A percentile compares a stretch with the other conserved stretches of the same genome.
These are phyloP conservation scores for Eimeria acervulina DNA, from an alignment of 169 alveolate genomes.

Conservation along the genomic window DNA sequence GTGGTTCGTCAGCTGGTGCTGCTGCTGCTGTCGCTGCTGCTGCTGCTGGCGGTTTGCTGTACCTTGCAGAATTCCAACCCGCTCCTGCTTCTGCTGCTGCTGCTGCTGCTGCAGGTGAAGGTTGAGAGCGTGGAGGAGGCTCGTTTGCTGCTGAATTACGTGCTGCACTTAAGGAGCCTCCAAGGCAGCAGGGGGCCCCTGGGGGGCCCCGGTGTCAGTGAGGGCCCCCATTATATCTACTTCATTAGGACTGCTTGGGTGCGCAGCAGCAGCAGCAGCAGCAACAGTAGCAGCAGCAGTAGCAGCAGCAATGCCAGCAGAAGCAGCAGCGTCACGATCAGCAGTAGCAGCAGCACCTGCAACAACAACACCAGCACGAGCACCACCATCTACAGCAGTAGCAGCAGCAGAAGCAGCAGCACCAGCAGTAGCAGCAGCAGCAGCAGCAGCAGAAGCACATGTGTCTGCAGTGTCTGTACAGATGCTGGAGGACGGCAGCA, in stretches of 20 bases:
- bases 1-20: constrained; percentile 2
- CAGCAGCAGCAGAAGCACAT: constrained; percentile 4
- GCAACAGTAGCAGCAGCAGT: neutral
- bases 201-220: too few species aligned
- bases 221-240: too few species aligned
- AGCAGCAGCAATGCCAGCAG: constrained; percentile 54
- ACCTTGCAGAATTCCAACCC: neutral
- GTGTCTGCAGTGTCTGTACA: constrained; percentile 32
- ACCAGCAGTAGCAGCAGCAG: constrained; percentile 38
- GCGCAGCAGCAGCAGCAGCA: neutral
- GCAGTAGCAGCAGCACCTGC: constrained; percentile 21
- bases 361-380: constrained; percentile 16
- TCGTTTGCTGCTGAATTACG: constrained; percentile 30
- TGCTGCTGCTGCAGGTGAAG: too few species aligned
- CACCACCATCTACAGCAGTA: too few species aligned
- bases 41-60: neutral
- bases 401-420: neutral
- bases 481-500: neutral
- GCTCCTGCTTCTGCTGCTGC: too few species aligned
- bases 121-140: constrained; percentile 3
- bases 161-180: neutral
- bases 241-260: too few species aligned
- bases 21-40: constrained; percentile 21
- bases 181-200: neutral
- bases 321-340: neutral